A percentile compares a stretch with the other conserved stretches of the same genome.
These are phyloP conservation scores for Mycena olivaceomarginata DNA, from an alignment of 768 basidiomycete genomes.

Conservation along the genomic window DNA sequence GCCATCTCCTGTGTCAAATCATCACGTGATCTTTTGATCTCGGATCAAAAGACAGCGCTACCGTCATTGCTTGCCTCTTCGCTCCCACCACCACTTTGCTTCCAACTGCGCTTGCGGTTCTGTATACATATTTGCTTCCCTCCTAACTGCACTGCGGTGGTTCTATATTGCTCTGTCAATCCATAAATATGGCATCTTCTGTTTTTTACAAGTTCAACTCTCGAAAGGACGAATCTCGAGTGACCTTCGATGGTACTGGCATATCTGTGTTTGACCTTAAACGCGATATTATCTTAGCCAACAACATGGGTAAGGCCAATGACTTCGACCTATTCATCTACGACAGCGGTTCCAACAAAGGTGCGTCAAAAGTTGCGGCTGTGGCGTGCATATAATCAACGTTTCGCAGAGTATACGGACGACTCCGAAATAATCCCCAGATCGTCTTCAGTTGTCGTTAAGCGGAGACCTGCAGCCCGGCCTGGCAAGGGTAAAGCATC, in stretches of 20 bases:
- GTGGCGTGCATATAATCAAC: neutral
- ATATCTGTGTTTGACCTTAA: slow-evolving; percentile 99
- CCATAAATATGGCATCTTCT: slow-evolving; percentile 88
- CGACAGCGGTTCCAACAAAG: slow-evolving; percentile 92
- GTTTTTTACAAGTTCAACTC: slow-evolving; percentile 99
- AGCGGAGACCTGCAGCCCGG: slow-evolving; percentile 88
- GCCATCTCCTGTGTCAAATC: neutral
- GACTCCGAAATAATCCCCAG: slow-evolving; percentile 95
- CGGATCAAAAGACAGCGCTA: neutral
- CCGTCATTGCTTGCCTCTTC: neutral
- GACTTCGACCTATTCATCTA: slow-evolving; percentile 96
- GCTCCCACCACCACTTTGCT: slow-evolving; percentile 12
- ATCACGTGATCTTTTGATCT: neutral
- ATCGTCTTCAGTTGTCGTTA: slow-evolving; percentile 95
- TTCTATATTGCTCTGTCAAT: slow-evolving; percentile 55
- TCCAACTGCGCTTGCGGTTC: too few relatives aligned
- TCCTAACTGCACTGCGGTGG: slow-evolving; percentile 13
- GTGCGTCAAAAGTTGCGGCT: slow-evolving; percentile 61
- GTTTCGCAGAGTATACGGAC: slow-evolving; percentile 87
- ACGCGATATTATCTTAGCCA: slow-evolving; percentile 97
- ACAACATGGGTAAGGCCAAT: slow-evolving; percentile 96
- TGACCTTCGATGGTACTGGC: slow-evolving; percentile 98
- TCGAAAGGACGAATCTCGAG: slow-evolving; percentile 94
- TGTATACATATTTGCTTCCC: neutral
- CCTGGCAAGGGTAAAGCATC: slow-evolving; percentile 90